A percentile compares a stretch with the other conserved stretches of the same genome.
These are phyloP conservation scores for Thielaviopsis ethacetica DNA, from an alignment of 2,329 filamentous ascomycete species.

Conservation along the genomic window DNA sequence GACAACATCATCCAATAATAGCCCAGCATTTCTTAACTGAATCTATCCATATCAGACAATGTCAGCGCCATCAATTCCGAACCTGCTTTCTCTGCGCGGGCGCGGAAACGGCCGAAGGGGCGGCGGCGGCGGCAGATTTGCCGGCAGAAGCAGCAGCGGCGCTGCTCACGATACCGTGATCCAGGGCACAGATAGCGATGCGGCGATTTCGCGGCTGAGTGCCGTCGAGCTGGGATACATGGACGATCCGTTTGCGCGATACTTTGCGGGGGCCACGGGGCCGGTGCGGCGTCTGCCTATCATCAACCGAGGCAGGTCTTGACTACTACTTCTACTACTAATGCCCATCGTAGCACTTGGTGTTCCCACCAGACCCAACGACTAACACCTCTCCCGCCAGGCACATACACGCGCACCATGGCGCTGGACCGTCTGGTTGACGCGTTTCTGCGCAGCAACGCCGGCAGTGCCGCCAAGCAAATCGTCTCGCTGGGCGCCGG, in stretches of 20 bases:
- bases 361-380: too few species aligned
- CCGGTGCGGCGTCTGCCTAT: constrained; percentile 59
- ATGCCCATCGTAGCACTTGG: neutral
- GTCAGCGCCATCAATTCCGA: constrained; percentile 62
- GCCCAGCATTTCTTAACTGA: neutral
- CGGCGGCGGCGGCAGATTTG: constrained; percentile 21
- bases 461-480: constrained; percentile 35
- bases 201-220: constrained; percentile 73
- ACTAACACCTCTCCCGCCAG: too few species aligned
- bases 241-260: constrained; percentile 58
- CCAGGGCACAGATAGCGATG: constrained; percentile 83
- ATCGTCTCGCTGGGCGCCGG: constrained; percentile 88
- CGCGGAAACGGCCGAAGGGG: constrained; percentile 21
- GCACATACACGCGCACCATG: constrained; percentile 80
- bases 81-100: constrained; percentile 46
- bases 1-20: neutral
- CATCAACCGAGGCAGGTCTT: constrained; percentile 67
- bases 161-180: constrained; percentile 53
- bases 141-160: constrained; percentile 13
- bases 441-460: constrained; percentile 42
- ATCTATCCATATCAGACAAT: too few species aligned
- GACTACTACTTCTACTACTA: too few species aligned
- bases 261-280: constrained; percentile 42
- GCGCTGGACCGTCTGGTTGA: constrained; percentile 66
- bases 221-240: constrained; percentile 78